A percentile compares a stretch with the other conserved stretches of the same genome.
Evolutionary conservation across 2,329 filamentous ascomycete genomes (phyloP).

Genomic region (Monilinia fructigena): DNA sequence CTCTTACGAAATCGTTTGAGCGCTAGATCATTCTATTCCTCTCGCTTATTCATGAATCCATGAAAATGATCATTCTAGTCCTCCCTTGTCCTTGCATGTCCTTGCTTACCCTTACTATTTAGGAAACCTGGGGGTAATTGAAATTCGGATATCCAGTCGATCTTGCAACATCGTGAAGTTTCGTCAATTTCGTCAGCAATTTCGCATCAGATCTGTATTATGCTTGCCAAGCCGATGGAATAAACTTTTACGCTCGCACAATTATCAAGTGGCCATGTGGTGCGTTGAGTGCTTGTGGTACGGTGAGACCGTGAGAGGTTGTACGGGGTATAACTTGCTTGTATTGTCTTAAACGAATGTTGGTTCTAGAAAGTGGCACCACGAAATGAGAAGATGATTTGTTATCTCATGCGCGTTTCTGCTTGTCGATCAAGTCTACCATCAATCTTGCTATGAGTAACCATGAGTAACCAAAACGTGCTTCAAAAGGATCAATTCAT

Average conservation of each 20-base stretch:
- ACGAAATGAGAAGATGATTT: neutral
- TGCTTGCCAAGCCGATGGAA: slow-evolving; percentile 7
- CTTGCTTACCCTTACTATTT: neutral
- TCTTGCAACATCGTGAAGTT: slow-evolving; percentile 9
- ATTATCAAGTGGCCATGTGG: slow-evolving; percentile 1
- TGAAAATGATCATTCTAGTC: slow-evolving; percentile 15
- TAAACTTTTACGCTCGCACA: slow-evolving; percentile 9
- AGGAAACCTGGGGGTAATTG: slow-evolving; percentile 26
- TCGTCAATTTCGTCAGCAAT: slow-evolving; percentile 6
- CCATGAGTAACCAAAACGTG: neutral
- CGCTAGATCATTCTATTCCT: slow-evolving; percentile 9
- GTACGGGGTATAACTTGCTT: too few species aligned
- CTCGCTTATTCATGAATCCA: slow-evolving; percentile 6
- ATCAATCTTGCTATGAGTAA: neutral
- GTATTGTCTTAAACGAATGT: neutral
- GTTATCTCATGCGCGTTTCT: neutral
- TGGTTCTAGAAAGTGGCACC: slow-evolving; percentile 2
- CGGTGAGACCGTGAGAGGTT: neutral
- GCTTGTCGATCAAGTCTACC: neutral
- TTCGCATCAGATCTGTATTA: slow-evolving; percentile 2
- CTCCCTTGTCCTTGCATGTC: neutral
- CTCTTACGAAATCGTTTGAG: slow-evolving; percentile 18
- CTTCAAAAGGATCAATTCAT: neutral
- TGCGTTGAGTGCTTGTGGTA: slow-evolving; percentile 5
- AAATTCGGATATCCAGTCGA: slow-evolving; percentile 24